Percentiles rank a stretch among this genome's conserved stretches.
Conservation (phyloP, 1,284 basidiomycete genomes). For the Malassezia caprae region DNA sequence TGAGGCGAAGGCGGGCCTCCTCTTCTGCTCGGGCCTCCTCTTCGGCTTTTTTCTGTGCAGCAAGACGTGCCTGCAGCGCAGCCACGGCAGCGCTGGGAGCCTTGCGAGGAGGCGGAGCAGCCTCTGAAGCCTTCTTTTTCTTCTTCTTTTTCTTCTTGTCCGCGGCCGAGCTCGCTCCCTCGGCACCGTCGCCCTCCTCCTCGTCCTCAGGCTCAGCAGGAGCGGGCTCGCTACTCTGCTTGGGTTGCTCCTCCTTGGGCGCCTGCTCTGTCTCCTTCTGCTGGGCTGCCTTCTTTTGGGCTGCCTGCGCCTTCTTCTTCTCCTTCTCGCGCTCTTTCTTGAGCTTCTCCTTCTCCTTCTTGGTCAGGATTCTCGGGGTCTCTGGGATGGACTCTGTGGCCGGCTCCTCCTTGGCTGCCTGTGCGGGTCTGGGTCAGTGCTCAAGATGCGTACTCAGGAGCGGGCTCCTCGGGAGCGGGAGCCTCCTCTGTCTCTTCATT, state of each 20-base stretch:
- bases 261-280: background rate
- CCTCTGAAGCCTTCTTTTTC: conserved; percentile 26
- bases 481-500: conserved; percentile 22
- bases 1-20: conserved; percentile 31
- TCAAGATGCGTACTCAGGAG: background rate
- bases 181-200: conserved; percentile 21
- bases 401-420: conserved; percentile 19
- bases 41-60: conserved; percentile 45
- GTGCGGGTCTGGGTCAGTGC: background rate
- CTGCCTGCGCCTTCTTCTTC: conserved; percentile 24
- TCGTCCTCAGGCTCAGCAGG: conserved; percentile 20
- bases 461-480: background rate
- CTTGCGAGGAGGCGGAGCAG: conserved; percentile 27
- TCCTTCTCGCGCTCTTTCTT: conserved; percentile 46
- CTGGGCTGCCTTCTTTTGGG: conserved; percentile 12
- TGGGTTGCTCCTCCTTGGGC: conserved; percentile 1
- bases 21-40: conserved; percentile 38
- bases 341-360: conserved; percentile 47
- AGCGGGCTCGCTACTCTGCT: background rate
- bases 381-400: conserved; percentile 6
- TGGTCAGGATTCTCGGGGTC: conserved; percentile 28
- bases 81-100: conserved; percentile 39
- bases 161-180: conserved; percentile 11
- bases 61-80: conserved; percentile 42
- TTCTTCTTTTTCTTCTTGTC: conserved; percentile 45